A percentile compares a stretch with the other conserved stretches of the same genome.
phyloP scores from a whole-genome alignment of 116 monocot genomes.

The Trichopus zeylanicus region DNA sequence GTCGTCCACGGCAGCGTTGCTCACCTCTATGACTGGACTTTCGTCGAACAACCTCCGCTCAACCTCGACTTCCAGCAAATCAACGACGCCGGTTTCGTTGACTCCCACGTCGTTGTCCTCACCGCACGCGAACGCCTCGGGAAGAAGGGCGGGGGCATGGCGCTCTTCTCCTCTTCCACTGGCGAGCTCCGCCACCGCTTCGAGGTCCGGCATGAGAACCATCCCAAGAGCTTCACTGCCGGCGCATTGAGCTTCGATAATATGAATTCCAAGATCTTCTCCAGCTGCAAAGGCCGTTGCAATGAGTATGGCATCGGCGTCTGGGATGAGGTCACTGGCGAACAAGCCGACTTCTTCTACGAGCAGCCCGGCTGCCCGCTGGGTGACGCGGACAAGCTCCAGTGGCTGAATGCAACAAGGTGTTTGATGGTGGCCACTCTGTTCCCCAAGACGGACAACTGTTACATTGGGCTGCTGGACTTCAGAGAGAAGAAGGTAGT shows the following conservation, averaged over 20 bases:
- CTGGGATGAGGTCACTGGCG: slow-evolving; percentile 59
- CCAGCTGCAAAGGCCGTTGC: slow-evolving; percentile 76
- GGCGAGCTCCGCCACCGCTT: slow-evolving; percentile 47
- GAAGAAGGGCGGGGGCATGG: slow-evolving; percentile 51
- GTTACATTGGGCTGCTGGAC: slow-evolving; percentile 70
- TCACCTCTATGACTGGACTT: slow-evolving; percentile 53
- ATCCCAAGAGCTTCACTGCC: slow-evolving; percentile 48
- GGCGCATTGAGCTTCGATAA: slow-evolving; percentile 45
- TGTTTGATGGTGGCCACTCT: slow-evolving; percentile 68
- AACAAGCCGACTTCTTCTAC: slow-evolving; percentile 70
- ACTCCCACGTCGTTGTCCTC: slow-evolving; percentile 41
- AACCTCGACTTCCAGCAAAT: slow-evolving; percentile 61
- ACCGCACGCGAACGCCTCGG: slow-evolving; percentile 51
- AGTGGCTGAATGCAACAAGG: slow-evolving; percentile 44
- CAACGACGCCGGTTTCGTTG: slow-evolving; percentile 72
- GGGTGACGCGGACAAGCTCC: slow-evolving; percentile 78
- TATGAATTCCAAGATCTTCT: slow-evolving; percentile 32
- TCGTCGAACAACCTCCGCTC: slow-evolving; percentile 38
- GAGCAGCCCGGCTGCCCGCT: slow-evolving; percentile 41
- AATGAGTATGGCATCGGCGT: slow-evolving; percentile 82
- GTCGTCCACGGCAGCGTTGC: slow-evolving; percentile 53
- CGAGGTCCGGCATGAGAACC: slow-evolving; percentile 37
- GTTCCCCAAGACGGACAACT: slow-evolving; percentile 69
- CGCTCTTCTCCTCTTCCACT: slow-evolving; percentile 39
- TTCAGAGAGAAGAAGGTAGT: slow-evolving; percentile 50